These are phyloP conservation scores for Dryas integrifolia DNA, from an alignment of 331 rosid genomes.

Conservation along the genomic window DNA sequence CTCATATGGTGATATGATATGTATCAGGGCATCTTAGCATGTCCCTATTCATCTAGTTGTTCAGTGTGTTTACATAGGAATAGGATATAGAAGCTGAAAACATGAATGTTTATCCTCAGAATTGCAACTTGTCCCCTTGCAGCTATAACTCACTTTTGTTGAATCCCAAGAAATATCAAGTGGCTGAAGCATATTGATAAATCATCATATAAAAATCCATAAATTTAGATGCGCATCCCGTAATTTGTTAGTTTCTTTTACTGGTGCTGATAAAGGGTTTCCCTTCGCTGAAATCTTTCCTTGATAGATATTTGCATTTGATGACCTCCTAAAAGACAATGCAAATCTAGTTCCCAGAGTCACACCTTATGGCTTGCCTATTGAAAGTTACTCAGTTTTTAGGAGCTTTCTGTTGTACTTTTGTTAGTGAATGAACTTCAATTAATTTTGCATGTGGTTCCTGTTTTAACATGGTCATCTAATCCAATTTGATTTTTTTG, in stretches of 20 bases:
- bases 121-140: neutral
- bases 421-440: neutral
- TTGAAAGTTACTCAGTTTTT: neutral
- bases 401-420: neutral
- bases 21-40: too few relatives aligned
- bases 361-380: neutral
- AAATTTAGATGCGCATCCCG: neutral
- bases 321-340: neutral
- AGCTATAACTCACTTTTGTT: neutral
- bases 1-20: too few relatives aligned
- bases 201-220: neutral
- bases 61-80: too few relatives aligned
- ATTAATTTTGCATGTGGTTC: neutral
- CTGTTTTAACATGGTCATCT: slow-evolving; percentile 9
- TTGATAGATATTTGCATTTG: neutral
- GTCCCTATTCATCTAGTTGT: too few relatives aligned
- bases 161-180: neutral
- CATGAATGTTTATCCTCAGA: neutral
- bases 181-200: neutral
- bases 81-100: neutral
- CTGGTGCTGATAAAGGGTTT: neutral
- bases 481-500: neutral
- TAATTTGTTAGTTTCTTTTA: neutral
- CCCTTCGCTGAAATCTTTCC: neutral
- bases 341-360: neutral